Evolutionary conservation across 148 eudicot genomes (phyloP), one percentile per base, ranked within the genome.

Genomic region (Rhododendron vialii): DNA sequence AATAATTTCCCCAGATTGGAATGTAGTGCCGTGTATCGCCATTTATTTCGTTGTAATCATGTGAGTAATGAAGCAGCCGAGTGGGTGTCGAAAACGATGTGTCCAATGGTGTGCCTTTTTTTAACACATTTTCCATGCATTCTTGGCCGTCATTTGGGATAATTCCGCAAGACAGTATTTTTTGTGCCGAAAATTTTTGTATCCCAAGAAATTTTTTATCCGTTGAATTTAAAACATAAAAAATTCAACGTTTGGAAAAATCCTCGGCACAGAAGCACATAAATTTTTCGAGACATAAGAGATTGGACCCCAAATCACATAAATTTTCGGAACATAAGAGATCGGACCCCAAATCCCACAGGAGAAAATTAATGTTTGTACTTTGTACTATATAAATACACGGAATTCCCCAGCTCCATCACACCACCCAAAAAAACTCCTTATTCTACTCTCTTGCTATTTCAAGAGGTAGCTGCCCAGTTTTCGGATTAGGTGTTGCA

Each of bases 181-280:
- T 47, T 12, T 9, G 50, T 1, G 2, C 0, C 11, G 12, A 47
- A 41, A 41, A 6, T 0, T 47, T 0, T 47, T 47, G 9, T 47
- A 2, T 47, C 0, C 9, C 0, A 12, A 9, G 50, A 9, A 9
- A 7, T 9, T 47, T 47, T 47, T 47, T 2, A 0, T 7, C 50
- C 2, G 12, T 47, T 47, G 50, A 9, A 47, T 47, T 47, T 47
- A 47, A 47, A 41, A 47, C 0, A 47, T 9, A 47, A 47, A 47
- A 47, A 9, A 41, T 6, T 41, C 45, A 38, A 38, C 43, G 7
- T 0, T 0, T 0, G 5, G 1, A 41, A 41, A 41, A 41, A 41
- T 0, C 0, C 1, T 0, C 7, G 43, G 7, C 43, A 41, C 45
- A 41, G 0, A 41, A 1, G 1, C 1, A 9, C 50, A 9, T 0